These are phyloP conservation scores for Aspergillus kassunensis DNA, from an alignment of 495 filamentous ascomycete genomes.

Conservation along the genomic window DNA sequence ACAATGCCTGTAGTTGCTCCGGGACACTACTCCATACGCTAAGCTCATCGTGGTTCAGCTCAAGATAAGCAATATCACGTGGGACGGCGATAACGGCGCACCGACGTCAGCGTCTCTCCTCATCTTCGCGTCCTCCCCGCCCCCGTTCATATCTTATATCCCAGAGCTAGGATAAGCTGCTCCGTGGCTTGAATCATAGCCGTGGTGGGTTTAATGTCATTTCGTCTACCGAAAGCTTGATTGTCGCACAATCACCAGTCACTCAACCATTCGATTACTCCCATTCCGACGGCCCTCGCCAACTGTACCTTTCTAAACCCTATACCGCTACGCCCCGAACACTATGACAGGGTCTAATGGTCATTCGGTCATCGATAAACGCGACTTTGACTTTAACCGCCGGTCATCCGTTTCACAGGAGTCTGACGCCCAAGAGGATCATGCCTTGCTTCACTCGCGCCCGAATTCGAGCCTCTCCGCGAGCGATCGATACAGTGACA, in stretches of 20 bases:
- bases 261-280: too few relatives aligned
- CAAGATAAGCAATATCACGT: slow-evolving; percentile 20
- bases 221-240: too few relatives aligned
- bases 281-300: too few relatives aligned
- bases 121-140: not conserved
- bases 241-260: too few relatives aligned
- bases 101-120: slow-evolving; percentile 4
- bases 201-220: too few relatives aligned
- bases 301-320: not conserved
- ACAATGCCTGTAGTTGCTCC: too few relatives aligned
- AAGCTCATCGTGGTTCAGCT: too few relatives aligned
- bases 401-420: slow-evolving; percentile 39
- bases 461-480: slow-evolving; percentile 21
- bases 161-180: too few relatives aligned
- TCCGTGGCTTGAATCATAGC: too few relatives aligned
- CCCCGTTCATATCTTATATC: not conserved
- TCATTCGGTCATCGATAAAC: slow-evolving; percentile 46
- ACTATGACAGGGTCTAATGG: slow-evolving; percentile 31
- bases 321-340: not conserved
- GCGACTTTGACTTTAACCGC: slow-evolving; percentile 56
- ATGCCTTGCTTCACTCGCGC: slow-evolving; percentile 17
- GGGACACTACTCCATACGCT: too few relatives aligned
- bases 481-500: slow-evolving; percentile 21
- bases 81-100: slow-evolving; percentile 22
- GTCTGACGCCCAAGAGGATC: slow-evolving; percentile 18